Conservation (phyloP, 495 filamentous ascomycete genomes). For the Delitschia confertaspora region DNA sequence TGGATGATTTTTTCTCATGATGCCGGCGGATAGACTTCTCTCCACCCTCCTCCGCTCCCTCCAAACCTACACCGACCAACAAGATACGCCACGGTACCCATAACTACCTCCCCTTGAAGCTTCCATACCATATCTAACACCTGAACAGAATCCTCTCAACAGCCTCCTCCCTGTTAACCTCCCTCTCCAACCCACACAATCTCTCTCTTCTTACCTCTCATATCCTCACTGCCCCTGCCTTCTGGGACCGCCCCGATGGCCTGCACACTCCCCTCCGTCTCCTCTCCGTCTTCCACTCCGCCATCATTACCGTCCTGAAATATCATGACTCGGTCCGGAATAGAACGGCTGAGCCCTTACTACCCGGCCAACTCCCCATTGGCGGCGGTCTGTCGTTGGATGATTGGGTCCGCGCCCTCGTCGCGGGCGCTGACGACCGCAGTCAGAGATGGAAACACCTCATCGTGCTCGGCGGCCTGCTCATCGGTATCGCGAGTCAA, state of each 20-base stretch:
- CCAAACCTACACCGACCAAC: conserved; percentile 38
- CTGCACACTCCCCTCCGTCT: conserved; percentile 65
- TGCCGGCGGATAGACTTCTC: conserved; percentile 36
- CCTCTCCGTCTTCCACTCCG: conserved; percentile 81
- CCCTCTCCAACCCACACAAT: conserved; percentile 83
- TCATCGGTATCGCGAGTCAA: conserved; percentile 71
- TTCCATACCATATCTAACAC: conserved; percentile 27
- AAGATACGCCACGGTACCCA: conserved; percentile 41
- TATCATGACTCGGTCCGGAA: conserved; percentile 39
- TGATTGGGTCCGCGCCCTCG: conserved; percentile 75
- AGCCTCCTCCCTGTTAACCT: conserved; percentile 70
- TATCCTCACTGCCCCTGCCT: conserved; percentile 70
- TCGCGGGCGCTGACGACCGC: conserved; percentile 73
- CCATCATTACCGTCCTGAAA: conserved; percentile 41
- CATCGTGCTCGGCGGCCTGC: conserved; percentile 66
- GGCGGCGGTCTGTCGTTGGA: conserved; percentile 38
- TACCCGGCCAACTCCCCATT: conserved; percentile 36
- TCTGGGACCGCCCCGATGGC: conserved; percentile 71
- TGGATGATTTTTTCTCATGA: conserved; percentile 1
- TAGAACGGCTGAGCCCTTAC: conserved; percentile 34
- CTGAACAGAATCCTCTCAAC: conserved; percentile 65
- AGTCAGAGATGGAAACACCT: conserved; percentile 85
- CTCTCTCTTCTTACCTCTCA: conserved; percentile 85
- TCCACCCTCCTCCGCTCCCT: conserved; percentile 36
- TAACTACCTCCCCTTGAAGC: neutral